A percentile compares a stretch with the other conserved stretches of the same genome.
Conservation (phyloP, 768 basidiomycete species). For the Kondoa malvinella region DNA sequence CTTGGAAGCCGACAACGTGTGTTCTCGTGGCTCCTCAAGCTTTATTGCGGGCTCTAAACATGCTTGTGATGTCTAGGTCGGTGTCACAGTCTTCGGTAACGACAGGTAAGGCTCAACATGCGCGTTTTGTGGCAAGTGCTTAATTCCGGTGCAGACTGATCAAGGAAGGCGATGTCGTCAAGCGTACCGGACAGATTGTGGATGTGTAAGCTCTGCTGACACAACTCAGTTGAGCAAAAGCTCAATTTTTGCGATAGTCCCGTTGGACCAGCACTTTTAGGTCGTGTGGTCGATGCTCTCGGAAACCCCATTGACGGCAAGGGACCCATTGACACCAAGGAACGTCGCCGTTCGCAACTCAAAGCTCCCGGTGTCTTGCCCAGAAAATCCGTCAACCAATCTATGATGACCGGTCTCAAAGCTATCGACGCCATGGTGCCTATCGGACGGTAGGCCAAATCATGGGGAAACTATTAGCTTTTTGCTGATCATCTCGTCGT, state of each 20-base stretch:
- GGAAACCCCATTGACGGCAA: constrained; percentile 99
- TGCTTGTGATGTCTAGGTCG: background rate
- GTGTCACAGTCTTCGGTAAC: constrained; percentile 73
- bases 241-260: constrained; percentile 34
- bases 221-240: background rate
- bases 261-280: constrained; percentile 88
- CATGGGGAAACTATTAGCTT: background rate
- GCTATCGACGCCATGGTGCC: constrained; percentile 99
- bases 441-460: constrained; percentile 53
- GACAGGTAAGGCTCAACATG: constrained; percentile 37
- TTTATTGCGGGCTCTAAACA: background rate
- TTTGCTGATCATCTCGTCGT: background rate
- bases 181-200: constrained; percentile 99
- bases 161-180: constrained; percentile 99
- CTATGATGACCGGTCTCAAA: constrained; percentile 99
- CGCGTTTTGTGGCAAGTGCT: background rate
- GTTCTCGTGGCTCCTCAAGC: background rate
- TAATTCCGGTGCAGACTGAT: constrained; percentile 55
- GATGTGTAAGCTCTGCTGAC: constrained; percentile 43
- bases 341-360: constrained; percentile 90
- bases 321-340: constrained; percentile 80
- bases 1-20: constrained; percentile 74
- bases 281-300: constrained; percentile 97
- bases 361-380: constrained; percentile 99
- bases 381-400: constrained; percentile 98